Base-by-base conservation (phyloP, 108 stramenopile species). In the Discostella pseudostelligera region DNA sequence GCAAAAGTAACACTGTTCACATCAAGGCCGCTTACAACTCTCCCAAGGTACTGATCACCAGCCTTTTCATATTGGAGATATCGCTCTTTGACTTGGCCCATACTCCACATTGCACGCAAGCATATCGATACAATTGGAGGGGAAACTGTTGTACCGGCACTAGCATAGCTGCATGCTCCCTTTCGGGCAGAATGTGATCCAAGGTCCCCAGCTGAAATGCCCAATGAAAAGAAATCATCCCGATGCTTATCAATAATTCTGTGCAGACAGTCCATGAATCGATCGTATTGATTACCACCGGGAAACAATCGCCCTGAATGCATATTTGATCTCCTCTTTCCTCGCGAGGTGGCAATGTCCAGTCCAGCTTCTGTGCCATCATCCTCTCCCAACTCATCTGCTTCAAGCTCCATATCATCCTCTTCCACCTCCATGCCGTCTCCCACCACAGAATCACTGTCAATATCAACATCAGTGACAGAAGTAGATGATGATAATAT, bases 51-150 rank as follows among this genome's bases (percentile, higher is more conserved):
- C 40, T 59, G 56, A 36, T 68, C 67, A 16, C 57, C 67, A 24
- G 67, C 67, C n/a, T 68, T 68, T 59, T 56, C 57, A 24, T 35
- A 46, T n/a, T 47, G 35, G 9, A 68, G 56, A 26, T 68, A 68
- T 16, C 26, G 21, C 42, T 68, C 67, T 37, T 68, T 68, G 20
- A 68, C 57, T 11, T n/a, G 9, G 2, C 67, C 67, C 40, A 68
- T 26, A 47, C 35, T 49, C 67, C 67, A 68, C 25, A 20, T 28
- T 24, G 45, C 45, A 26, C 56, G 56, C 4, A 58, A 11, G 39
- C 67, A 68, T 4, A 68, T 42, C 10, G 57, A 57, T 12, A 59
- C 43, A 25, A 68, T 68, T 17, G 67, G 67, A 14, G 67, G 57
- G 55, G 44, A 58, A 11, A 68, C 67, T 6, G 67, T 68, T 0